Evolutionary conservation across 1,284 basidiomycete genomes (phyloP), one percentile per base, ranked within the genome.

Genomic region (Sanghuangporus weigelae): DNA sequence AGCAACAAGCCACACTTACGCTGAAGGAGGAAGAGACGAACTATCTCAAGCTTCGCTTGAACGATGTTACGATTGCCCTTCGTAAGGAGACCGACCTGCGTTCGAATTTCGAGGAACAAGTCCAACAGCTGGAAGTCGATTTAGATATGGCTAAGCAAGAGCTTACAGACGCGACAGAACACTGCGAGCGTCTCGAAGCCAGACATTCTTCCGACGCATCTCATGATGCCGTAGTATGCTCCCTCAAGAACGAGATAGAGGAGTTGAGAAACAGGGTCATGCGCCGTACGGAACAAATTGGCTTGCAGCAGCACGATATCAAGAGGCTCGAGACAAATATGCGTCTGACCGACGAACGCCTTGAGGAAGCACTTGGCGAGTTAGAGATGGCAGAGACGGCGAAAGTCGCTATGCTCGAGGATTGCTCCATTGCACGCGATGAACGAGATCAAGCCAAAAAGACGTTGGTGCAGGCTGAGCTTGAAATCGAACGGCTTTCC

Each of bases 351-450:
- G 89, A 92, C 70, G 90, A 92, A 39, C 79, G 88, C 10, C 73
- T 90, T 35, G 73, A 71, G 7, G 90, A 91, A 75, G 81, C 89
- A 80, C 84, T 80, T 1, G 73, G 71, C 11, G 90, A 91, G 68
- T 73, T 90, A 65, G 90, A 90, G 69, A 80, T 81, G 59, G 75
- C 85, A 62, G 77, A 75, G 38, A 79, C 83, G 2, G 81, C 90
- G 75, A 89, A 87, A 71, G 82, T 82, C 57, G 86, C 88, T 2
- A 90, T 92, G 87, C 82, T 92, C 0, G 89, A 91, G 67, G 90
- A 92, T 69, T 92, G 90, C 69, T 84, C 84, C 11, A 84, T 85
- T 63, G 87, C 88, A 4, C 78, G 89, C 59, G 85, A 87, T 64
- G 80, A 86, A 26, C 79, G 90, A 54, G 85, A 92, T 71, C 78